Evolutionary conservation across 345 rosid genomes (phyloP), one percentile per base, ranked within the genome.

Genomic region (Eucalyptus coolabah): DNA sequence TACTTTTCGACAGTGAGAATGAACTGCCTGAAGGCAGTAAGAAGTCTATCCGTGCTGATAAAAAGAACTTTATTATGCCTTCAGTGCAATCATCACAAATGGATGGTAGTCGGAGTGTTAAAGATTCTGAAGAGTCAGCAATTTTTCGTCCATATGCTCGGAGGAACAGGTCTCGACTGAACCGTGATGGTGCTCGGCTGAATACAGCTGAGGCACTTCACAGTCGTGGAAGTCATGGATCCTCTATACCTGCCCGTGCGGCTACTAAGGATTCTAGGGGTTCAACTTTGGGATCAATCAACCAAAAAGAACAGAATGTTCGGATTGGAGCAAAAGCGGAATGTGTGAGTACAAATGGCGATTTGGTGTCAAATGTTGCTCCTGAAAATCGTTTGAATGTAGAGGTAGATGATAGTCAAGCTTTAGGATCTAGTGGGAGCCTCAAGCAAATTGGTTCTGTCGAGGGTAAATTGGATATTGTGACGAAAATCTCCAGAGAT

Each of bases 121-220:
- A 95, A 95, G 99, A 97, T 88, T 92, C 96, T 42, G 99, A 98
- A 94, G 99, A 98, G 95, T 98, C 99, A 89, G 99, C 98, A 87
- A 96, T 97, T 93, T 94, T 97, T 89, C 99, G 98, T 59, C 98
- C 99, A 13, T 98, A 98, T 94, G 98, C 98, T 92, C 94, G 99
- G 90, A 96, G 99, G 93, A 95, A 98, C 88, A 94, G 99, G 94
- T 96, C 99, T 59, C 94, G 95, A 93, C 93, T 94, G 86, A 98
- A 94, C 89, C 97, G 98, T 89, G 99, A 97, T 92, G 94, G 94
- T 90, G 95, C 95, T 87, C 95, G 97, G 90, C 95, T 97, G 88
- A 94, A 96, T 93, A 96, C 99, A 60, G 93, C 93, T 50, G 99
- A 96, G 91, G 86, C 94, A 87, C 91, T 88, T 93, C 98, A 95